Conservation (phyloP, 2,329 filamentous ascomycete species). For the Periglandula ipomoeae region DNA sequence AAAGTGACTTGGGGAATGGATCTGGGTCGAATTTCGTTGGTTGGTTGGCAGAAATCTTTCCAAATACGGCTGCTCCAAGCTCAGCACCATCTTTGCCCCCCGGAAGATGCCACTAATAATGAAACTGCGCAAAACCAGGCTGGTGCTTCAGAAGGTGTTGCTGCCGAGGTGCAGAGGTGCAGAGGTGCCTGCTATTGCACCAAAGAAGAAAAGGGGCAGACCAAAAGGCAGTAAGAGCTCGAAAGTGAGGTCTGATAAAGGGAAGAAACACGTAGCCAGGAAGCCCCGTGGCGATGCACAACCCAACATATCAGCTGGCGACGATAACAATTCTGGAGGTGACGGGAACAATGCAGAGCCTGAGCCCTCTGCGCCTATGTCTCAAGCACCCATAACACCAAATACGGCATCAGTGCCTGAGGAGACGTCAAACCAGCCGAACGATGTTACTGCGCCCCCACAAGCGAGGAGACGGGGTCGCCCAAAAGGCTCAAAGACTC, state of each 20-base stretch:
- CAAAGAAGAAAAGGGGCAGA: constrained; percentile 40
- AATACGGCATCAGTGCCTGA: constrained; percentile 1
- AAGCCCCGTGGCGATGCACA: not conserved
- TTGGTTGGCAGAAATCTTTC: constrained; percentile 55
- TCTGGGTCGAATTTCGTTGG: constrained; percentile 49
- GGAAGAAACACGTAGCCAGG: constrained; percentile 4
- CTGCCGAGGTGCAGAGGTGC: not conserved
- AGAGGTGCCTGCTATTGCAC: constrained; percentile 2
- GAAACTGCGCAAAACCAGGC: not conserved
- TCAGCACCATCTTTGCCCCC: not conserved
- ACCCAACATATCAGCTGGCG: not conserved
- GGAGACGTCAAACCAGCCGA: constrained; percentile 9
- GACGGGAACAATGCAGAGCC: not conserved
- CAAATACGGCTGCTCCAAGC: not conserved
- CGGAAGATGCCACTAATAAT: not conserved
- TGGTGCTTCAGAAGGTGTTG: not conserved
- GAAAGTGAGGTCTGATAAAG: constrained; percentile 16
- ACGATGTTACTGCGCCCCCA: constrained; percentile 12
- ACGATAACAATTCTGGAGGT: not conserved
- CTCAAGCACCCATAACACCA: not conserved
- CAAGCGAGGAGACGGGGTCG: constrained; percentile 25
- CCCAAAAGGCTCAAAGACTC: constrained; percentile 39
- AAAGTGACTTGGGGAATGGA: constrained; percentile 47
- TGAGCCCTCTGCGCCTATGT: not conserved
- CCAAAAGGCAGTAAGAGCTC: constrained; percentile 43